Evolutionary conservation across 2,329 filamentous ascomycete species (phyloP).

Genomic region (Coniochaeta prunicola): DNA sequence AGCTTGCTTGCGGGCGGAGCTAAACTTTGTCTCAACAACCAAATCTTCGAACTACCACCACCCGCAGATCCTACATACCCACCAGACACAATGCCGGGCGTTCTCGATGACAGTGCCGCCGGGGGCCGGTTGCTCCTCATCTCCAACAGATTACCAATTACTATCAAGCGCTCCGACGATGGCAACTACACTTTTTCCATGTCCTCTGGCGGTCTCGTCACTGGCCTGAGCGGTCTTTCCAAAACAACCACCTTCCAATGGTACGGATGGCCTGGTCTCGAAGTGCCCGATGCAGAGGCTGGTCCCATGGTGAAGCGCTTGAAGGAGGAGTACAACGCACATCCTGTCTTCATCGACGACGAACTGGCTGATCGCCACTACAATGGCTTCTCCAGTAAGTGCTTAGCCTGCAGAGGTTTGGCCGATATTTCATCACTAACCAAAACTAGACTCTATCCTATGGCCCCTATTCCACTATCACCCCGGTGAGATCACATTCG

Average conservation of each 20-base stretch:
- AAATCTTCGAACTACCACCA: neutral
- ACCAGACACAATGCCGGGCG: constrained; percentile 25
- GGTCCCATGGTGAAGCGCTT: constrained; percentile 67
- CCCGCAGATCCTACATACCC: neutral
- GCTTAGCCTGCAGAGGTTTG: neutral
- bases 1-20: neutral
- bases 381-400: constrained; percentile 91
- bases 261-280: constrained; percentile 96
- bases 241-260: constrained; percentile 95
- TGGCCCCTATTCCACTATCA: constrained; percentile 99
- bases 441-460: constrained; percentile 72
- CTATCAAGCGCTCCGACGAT: constrained; percentile 88
- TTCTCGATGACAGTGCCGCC: constrained; percentile 24
- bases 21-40: neutral
- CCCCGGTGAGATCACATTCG: constrained; percentile 95
- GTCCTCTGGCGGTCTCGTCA: constrained; percentile 94
- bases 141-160: constrained; percentile 92
- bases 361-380: constrained; percentile 93
- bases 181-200: constrained; percentile 90
- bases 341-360: constrained; percentile 89
- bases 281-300: constrained; percentile 80
- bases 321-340: constrained; percentile 79
- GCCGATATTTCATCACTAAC: neutral
- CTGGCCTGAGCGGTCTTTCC: constrained; percentile 81
- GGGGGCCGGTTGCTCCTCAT: constrained; percentile 66